These are phyloP conservation scores for Pelargonium australe DNA, from an alignment of 441 rosid species.

Conservation along the genomic window DNA sequence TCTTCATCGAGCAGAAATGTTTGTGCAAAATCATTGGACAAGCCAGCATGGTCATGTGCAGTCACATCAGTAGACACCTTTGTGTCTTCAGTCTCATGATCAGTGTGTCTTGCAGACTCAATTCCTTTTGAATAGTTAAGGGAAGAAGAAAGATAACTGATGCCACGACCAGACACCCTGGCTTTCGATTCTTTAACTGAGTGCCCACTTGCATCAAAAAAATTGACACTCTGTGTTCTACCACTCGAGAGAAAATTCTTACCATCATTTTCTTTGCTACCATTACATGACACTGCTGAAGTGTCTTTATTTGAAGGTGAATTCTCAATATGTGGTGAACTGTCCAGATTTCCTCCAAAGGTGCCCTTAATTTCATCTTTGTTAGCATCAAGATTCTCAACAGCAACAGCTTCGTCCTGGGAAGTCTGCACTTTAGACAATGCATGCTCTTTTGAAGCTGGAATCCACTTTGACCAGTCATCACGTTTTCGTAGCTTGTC, in stretches of 20 bases:
- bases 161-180: conserved; percentile 26
- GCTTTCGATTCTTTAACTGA: conserved; percentile 16
- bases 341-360: conserved; percentile 24
- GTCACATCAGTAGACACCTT: conserved; percentile 25
- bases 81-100: conserved; percentile 22
- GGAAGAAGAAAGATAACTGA: conserved; percentile 17
- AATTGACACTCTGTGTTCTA: conserved; percentile 18
- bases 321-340: conserved; percentile 14
- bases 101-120: conserved; percentile 28
- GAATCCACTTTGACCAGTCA: conserved; percentile 78
- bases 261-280: conserved; percentile 18
- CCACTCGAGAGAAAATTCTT: conserved; percentile 17
- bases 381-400: conserved; percentile 18
- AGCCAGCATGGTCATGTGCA: conserved; percentile 35
- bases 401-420: conserved; percentile 29
- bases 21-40: conserved; percentile 59
- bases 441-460: conserved; percentile 24
- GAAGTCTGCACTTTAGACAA: conserved; percentile 31
- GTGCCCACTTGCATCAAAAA: conserved; percentile 15
- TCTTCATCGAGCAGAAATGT: conserved; percentile 97
- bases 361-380: conserved; percentile 25
- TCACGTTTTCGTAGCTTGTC: conserved; percentile 63
- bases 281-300: conserved; percentile 22
- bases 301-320: conserved; percentile 22
- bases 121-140: conserved; percentile 26